phyloP scores from a whole-genome alignment of 1,284 basidiomycete species.

The Melampsora larici-populina region DNA sequence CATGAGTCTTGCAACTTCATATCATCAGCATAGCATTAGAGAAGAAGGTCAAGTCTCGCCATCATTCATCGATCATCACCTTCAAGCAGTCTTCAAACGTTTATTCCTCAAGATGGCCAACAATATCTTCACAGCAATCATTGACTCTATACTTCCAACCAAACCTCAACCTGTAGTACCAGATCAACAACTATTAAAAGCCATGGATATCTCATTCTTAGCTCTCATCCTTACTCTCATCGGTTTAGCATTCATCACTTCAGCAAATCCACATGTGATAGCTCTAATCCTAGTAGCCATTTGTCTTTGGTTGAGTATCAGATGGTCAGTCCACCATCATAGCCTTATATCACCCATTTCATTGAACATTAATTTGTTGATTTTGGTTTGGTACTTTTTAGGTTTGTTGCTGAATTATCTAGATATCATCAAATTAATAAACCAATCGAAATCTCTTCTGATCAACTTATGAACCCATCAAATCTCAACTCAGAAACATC shows the following conservation, averaged over 20 bases:
- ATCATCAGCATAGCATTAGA: too few species aligned
- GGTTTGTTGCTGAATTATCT: slow-evolving; percentile 33
- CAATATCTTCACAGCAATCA: slow-evolving; percentile 32
- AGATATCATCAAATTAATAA: slow-evolving; percentile 34
- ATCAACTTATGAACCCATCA: neutral
- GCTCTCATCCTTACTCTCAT: slow-evolving; percentile 53
- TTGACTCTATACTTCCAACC: slow-evolving; percentile 34
- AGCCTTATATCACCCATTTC: neutral
- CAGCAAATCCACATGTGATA: slow-evolving; percentile 53
- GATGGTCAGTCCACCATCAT: slow-evolving; percentile 51
- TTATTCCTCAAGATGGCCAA: neutral
- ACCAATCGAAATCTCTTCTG: slow-evolving; percentile 8
- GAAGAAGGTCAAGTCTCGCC: too few species aligned
- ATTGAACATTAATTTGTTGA: too few species aligned
- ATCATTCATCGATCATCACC: too few species aligned
- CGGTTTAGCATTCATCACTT: slow-evolving; percentile 51
- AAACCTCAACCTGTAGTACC: slow-evolving; percentile 43
- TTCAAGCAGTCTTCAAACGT: too few species aligned
- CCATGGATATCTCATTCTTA: slow-evolving; percentile 55
- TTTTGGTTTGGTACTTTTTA: neutral
- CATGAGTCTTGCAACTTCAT: too few species aligned
- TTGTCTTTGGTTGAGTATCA: slow-evolving; percentile 53
- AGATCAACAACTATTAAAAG: slow-evolving; percentile 47
- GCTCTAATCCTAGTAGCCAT: slow-evolving; percentile 51
- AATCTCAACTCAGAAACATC: too few species aligned